A percentile compares a stretch with the other conserved stretches of the same genome.
These are phyloP conservation scores for Microbotryum scabiosae DNA, from an alignment of 1,284 basidiomycete genomes.

Conservation along the genomic window DNA sequence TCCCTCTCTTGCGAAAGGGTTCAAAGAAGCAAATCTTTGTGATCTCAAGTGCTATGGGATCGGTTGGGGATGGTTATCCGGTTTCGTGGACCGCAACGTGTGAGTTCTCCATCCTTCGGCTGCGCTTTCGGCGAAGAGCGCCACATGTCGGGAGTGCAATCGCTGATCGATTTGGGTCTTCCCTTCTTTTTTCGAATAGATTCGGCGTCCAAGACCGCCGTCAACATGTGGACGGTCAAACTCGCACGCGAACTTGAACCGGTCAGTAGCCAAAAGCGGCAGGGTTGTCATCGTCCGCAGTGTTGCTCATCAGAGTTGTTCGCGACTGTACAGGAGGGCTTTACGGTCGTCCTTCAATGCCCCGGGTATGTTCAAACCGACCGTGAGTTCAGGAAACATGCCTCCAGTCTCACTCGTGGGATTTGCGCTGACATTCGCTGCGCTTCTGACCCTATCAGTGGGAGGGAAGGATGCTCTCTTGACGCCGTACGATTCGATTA, in stretches of 20 bases:
- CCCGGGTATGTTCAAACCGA: neutral
- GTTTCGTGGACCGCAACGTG: neutral
- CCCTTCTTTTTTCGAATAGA: neutral
- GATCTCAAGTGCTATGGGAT: neutral
- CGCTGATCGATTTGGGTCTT: too few species aligned
- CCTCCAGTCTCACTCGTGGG: too few species aligned
- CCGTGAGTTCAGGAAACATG: too few species aligned
- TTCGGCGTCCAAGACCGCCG: conserved; percentile 17
- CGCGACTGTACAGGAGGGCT: neutral
- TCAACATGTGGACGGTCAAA: conserved; percentile 27
- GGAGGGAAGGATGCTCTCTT: too few species aligned
- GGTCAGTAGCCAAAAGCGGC: neutral
- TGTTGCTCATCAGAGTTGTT: neutral
- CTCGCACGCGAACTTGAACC: conserved; percentile 14
- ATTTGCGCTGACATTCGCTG: too few species aligned
- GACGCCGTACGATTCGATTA: too few species aligned
- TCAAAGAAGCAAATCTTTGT: neutral
- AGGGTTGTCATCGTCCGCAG: neutral
- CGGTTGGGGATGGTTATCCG: neutral
- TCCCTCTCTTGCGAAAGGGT: conserved; percentile 6
- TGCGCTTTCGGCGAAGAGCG: neutral
- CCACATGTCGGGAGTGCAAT: too few species aligned
- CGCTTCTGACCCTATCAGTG: too few species aligned
- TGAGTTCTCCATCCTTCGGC: neutral
- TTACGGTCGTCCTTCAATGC: neutral